Base-by-base conservation (phyloP, 108 stramenopile species). In the Cyclotella cryptica region DNA sequence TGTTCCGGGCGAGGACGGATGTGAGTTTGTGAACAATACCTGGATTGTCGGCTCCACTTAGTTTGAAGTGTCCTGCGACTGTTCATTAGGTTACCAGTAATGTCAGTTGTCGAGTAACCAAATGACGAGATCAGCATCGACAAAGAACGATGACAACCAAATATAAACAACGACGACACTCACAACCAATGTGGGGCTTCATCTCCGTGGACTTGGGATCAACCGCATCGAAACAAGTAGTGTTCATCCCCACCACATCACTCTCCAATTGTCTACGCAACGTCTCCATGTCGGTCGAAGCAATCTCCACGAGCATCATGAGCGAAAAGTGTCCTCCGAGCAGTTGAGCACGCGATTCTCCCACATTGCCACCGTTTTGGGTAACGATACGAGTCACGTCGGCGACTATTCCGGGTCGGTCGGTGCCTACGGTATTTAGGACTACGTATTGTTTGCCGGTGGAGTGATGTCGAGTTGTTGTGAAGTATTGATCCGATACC, bases 11-110 rank as follows among this genome's bases (percentile, higher is more conserved):
- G 57, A 93, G 71, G 44, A 89, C 64, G 0, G 81, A 78, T 35
- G 89, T 90, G 10, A 93, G 80, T 71, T 87, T 85, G 80, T 93
- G 87, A 22, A 93, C 90, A 51, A 90, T 87, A 2, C 92, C 92
- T 1, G 89, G 88, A 75, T 93, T 69, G 61, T 93, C 90, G n/a
- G 92, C 89, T 28, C 92, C 92, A 22, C 71, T 77, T 29, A 89
- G 49, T 68, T 51, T 47, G 78, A 89, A 89, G 10, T 65, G 49
- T 40, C 86, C 88, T 12, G 76, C 41, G 47, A 79, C 78, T 79
- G 29, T 70, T 12, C 7, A 35, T n/a, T n/a, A 43, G 12, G 19
- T 39, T 17, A 40, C 8, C 21, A 13, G 39, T 55, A 57, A 22
- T 22, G 44, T 45, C 19, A 58, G 7, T 21, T 22, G 41, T 46